Base-by-base conservation (phyloP, 768 basidiomycete genomes). In the Guyanaporus albipodus region DNA sequence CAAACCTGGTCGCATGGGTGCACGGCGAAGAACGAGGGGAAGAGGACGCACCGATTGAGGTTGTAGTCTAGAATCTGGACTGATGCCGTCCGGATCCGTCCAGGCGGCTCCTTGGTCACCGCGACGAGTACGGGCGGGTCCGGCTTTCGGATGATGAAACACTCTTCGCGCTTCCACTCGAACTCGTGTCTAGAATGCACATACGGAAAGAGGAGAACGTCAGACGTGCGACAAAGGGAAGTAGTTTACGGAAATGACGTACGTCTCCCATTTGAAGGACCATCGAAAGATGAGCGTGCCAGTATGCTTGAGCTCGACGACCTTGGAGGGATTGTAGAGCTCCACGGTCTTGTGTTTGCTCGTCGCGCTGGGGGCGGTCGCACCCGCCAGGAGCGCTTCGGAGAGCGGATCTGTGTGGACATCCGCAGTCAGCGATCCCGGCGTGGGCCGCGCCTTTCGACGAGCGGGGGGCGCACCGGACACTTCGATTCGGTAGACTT, bases 61-160 rank as follows among this genome's bases (percentile, higher is more conserved):
- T 92, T 92, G 54, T 91, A 92, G 63, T 92, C 89, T 5, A 92
- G 70, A 21, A 92, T 78, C 58, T 92, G 90, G 23, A 90, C 71
- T 3, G 81, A 74, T 0, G 76, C 64, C 11, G 83, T 80, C 58
- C 80, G 84, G 36, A 84, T 69, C 19, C 79, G 73, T 7, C 85
- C 83, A 2, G 80, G 71, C 2, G 81, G 77, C 49, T 90, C 90
- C 58, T 84, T 89, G 3, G 87, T 89, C 23, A 90, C 73, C 0
- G 87, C 88, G 11, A 92, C 83, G 9, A 91, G 76, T 2, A 92
- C 88, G 34, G 90, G 85, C 6, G 90, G 90, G 54, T 92, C 90
- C 8, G 89, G 90, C 60, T 91, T 91, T 18, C 89, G 79, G 34
- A 91, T 63, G 65, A 91, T 79, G 64, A 75, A 91, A 66, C 88